Evolutionary conservation across 2,329 filamentous ascomycete genomes (phyloP).

Genomic region (Albophoma yamanashiensis): DNA sequence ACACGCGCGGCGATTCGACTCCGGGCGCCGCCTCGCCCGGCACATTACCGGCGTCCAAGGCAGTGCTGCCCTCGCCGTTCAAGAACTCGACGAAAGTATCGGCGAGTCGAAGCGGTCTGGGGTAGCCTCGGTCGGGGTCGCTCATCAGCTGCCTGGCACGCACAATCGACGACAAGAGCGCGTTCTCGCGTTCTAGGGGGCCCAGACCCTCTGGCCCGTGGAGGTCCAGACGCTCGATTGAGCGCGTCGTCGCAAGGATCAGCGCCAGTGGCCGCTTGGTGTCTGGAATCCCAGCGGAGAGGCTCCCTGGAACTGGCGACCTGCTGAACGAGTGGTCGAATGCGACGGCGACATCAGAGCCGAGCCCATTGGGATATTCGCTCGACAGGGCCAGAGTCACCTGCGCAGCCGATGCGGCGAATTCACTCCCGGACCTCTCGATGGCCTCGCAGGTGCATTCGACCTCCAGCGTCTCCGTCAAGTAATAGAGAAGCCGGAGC

Average conservation of each 20-base stretch:
- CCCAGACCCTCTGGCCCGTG: slow-evolving; percentile 25
- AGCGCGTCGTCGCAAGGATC: slow-evolving; percentile 36
- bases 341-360: slow-evolving; percentile 40
- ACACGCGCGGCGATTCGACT: no score
- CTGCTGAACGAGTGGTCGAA: slow-evolving; percentile 40
- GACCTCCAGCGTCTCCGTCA: slow-evolving; percentile 30
- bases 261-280: slow-evolving; percentile 32
- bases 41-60: no score
- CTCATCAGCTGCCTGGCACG: slow-evolving; percentile 25
- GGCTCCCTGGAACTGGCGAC: slow-evolving; percentile 16
- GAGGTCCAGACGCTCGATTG: slow-evolving; percentile 45
- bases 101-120: slow-evolving; percentile 35
- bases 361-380: slow-evolving; percentile 24
- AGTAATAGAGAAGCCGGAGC: slow-evolving; percentile 38
- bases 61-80: slow-evolving; percentile 21
- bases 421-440: slow-evolving; percentile 12
- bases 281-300: slow-evolving; percentile 1
- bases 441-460: slow-evolving; percentile 23
- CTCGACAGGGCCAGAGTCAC: slow-evolving; percentile 32
- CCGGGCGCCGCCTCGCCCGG: no score
- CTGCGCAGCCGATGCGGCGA: slow-evolving; percentile 21
- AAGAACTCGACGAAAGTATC: slow-evolving; percentile 35
- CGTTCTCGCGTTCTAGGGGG: slow-evolving; percentile 35
- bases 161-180: slow-evolving; percentile 27
- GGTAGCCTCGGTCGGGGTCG: slow-evolving; percentile 26